Conservation (phyloP, 2,329 filamentous ascomycete genomes). For the Claviceps purpurea region DNA sequence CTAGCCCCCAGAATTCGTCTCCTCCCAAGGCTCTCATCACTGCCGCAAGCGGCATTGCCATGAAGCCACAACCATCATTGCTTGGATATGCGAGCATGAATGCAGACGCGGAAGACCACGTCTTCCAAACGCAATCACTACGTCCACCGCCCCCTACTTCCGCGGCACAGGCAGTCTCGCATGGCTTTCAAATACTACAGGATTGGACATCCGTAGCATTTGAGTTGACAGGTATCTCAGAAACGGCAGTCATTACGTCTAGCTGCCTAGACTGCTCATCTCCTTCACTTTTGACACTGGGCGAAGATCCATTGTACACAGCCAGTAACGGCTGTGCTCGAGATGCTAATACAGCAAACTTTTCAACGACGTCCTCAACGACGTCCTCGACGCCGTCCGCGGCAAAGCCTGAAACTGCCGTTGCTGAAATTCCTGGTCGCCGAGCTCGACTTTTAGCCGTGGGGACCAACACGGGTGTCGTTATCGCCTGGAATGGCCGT, state of each 20-base stretch:
- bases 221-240: slow-evolving; percentile 43
- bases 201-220: slow-evolving; percentile 19
- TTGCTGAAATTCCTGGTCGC: slow-evolving; percentile 64
- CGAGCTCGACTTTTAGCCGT: slow-evolving; percentile 68
- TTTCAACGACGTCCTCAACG: not conserved
- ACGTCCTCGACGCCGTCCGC: not conserved
- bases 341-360: slow-evolving; percentile 30
- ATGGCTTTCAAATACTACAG: slow-evolving; percentile 11
- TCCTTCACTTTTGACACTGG: slow-evolving; percentile 54
- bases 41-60: not conserved
- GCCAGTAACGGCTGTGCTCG: slow-evolving; percentile 32
- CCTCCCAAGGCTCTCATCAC: not conserved
- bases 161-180: slow-evolving; percentile 5
- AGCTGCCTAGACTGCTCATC: slow-evolving; percentile 62
- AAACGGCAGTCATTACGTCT: slow-evolving; percentile 51
- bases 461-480: slow-evolving; percentile 64
- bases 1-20: slow-evolving; percentile 2
- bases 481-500: slow-evolving; percentile 78
- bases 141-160: slow-evolving; percentile 13
- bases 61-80: slow-evolving; percentile 13
- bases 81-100: slow-evolving; percentile 13
- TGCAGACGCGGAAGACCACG: slow-evolving; percentile 2
- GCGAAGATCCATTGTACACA: slow-evolving; percentile 58
- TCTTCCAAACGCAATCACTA: slow-evolving; percentile 11
- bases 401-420: slow-evolving; percentile 20